phyloP scores from a whole-genome alignment of 2,329 filamentous ascomycete genomes.

The Aspergillus aculeatus region DNA sequence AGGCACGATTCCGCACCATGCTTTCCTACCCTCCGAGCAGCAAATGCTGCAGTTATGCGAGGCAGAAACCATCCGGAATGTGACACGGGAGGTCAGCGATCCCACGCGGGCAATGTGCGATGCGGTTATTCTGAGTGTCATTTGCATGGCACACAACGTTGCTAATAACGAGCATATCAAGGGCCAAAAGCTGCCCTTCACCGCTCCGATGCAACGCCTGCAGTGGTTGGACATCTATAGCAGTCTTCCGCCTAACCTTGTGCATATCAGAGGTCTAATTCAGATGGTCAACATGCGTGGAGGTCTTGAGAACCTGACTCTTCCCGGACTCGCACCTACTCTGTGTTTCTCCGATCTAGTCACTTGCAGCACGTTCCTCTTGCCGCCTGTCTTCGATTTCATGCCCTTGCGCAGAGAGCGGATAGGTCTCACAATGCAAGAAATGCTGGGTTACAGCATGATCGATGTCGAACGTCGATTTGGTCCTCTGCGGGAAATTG shows the following conservation, averaged over 20 bases:
- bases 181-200: slow-evolving; percentile 27
- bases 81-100: slow-evolving; percentile 35
- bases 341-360: slow-evolving; percentile 38
- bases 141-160: slow-evolving; percentile 37
- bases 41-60: slow-evolving; percentile 27
- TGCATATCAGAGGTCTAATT: slow-evolving; percentile 36
- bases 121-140: slow-evolving; percentile 36
- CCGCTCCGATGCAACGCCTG: slow-evolving; percentile 34
- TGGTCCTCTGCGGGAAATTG: slow-evolving; percentile 23
- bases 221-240: slow-evolving; percentile 41
- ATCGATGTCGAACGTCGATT: slow-evolving; percentile 27
- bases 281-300: slow-evolving; percentile 39
- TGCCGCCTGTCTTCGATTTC: slow-evolving; percentile 27
- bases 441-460: slow-evolving; percentile 27
- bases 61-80: slow-evolving; percentile 35
- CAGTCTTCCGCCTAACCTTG: slow-evolving; percentile 32
- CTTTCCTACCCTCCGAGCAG: slow-evolving; percentile 25
- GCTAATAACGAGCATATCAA: slow-evolving; percentile 18
- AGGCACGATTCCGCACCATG: slow-evolving; percentile 18
- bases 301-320: slow-evolving; percentile 35
- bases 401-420: slow-evolving; percentile 25
- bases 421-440: slow-evolving; percentile 20
- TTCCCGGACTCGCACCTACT: slow-evolving; percentile 38
- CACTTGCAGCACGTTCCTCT: slow-evolving; percentile 25
- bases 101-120: slow-evolving; percentile 33